Evolutionary conservation across 768 basidiomycete genomes (phyloP).

Genomic region (Lactifluus subvellereus): DNA sequence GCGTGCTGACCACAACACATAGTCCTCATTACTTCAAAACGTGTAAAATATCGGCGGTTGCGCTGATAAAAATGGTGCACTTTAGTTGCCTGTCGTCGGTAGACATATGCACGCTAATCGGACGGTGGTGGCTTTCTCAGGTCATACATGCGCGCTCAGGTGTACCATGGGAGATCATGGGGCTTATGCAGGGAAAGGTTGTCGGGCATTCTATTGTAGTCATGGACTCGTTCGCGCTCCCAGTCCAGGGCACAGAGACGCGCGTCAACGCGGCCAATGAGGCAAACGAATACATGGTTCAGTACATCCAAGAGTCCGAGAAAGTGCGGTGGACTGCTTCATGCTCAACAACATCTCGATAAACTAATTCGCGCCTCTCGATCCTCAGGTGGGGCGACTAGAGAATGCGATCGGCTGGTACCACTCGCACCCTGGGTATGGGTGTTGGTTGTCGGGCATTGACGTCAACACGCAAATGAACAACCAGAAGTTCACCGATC

Average conservation of each 20-base stretch:
- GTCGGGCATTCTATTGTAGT: conserved; percentile 72
- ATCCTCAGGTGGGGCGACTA: conserved; percentile 63
- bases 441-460: conserved; percentile 98
- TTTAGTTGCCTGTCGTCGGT: neutral
- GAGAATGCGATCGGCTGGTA: conserved; percentile 97
- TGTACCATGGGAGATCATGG: conserved; percentile 98
- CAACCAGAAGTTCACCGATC: conserved; percentile 93
- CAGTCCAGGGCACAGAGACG: conserved; percentile 97
- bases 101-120: conserved; percentile 13
- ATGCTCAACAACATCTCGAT: neutral
- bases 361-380: neutral
- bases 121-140: conserved; percentile 39
- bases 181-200: conserved; percentile 97
- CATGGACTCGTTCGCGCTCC: conserved; percentile 95
- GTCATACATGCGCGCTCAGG: conserved; percentile 97
- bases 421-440: conserved; percentile 98
- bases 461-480: conserved; percentile 96
- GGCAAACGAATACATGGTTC: conserved; percentile 98
- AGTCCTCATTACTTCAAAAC: conserved; percentile 80
- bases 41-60: conserved; percentile 93
- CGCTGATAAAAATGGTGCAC: conserved; percentile 88
- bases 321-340: conserved; percentile 45
- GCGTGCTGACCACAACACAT: conserved; percentile 8
- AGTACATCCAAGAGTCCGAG: conserved; percentile 77
- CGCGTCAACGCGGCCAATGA: conserved; percentile 94